Evolutionary conservation across 257 asterid genomes (phyloP).

Genomic region (Asclepias syriaca): DNA sequence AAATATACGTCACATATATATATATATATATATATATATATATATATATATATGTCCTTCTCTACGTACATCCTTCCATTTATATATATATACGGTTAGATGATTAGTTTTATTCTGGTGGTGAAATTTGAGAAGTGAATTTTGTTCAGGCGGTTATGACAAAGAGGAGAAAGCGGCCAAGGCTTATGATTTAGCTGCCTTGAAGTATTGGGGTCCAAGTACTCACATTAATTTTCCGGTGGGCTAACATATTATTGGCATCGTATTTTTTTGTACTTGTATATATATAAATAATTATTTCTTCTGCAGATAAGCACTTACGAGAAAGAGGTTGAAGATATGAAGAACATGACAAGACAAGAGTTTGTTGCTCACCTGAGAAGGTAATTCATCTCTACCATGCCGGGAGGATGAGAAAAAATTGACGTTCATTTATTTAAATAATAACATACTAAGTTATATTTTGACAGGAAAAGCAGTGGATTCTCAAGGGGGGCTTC

Average conservation of each 20-base stretch:
- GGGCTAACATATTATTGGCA: not conserved
- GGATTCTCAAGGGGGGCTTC: constrained; percentile 95
- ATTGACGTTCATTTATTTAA: not conserved
- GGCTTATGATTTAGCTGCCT: constrained; percentile 89
- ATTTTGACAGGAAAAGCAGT: constrained; percentile 64
- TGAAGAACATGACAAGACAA: constrained; percentile 74
- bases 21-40: too few relatives aligned
- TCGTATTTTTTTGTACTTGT: not conserved
- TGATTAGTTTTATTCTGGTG: too few relatives aligned
- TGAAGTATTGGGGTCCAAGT: constrained; percentile 86
- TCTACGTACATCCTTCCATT: too few relatives aligned
- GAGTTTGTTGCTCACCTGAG: constrained; percentile 89
- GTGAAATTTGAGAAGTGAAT: too few relatives aligned
- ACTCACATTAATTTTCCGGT: constrained; percentile 83
- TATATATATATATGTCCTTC: too few relatives aligned
- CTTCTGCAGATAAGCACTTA: constrained; percentile 46
- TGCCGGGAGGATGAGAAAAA: too few relatives aligned
- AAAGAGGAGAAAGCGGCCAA: constrained; percentile 87
- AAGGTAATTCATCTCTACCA: constrained; percentile 38
- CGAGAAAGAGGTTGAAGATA: constrained; percentile 70
- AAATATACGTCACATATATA: constrained; percentile 7
- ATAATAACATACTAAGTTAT: not conserved
- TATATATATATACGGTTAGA: too few relatives aligned
- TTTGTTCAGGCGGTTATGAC: constrained; percentile 71
- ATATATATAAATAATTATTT: too few relatives aligned